Evolutionary conservation across 192 early-diverging fungal species (phyloP).

Genomic region (Lunasporangiospora selenospora): DNA sequence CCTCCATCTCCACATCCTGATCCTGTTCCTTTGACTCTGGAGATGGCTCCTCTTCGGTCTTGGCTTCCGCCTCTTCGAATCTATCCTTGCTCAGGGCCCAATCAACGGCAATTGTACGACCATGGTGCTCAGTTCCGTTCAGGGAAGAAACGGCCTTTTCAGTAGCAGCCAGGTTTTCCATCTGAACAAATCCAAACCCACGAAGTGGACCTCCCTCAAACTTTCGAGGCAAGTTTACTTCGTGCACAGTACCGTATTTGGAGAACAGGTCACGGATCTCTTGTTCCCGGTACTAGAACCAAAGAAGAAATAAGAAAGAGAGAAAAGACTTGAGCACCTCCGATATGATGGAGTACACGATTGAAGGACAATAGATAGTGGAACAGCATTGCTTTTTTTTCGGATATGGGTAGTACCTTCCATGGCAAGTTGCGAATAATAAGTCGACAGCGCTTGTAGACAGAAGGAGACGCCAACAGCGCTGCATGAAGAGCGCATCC

Average conservation of each 20-base stretch:
- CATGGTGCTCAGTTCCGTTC: constrained; percentile 73
- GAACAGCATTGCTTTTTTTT: not conserved
- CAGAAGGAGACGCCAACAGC: constrained; percentile 23
- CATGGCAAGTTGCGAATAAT: constrained; percentile 91
- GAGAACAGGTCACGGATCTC: constrained; percentile 73
- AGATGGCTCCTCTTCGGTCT: constrained; percentile 56
- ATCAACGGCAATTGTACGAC: constrained; percentile 83
- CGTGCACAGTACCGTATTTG: constrained; percentile 71
- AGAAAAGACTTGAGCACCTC: not conserved
- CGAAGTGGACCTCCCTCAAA: constrained; percentile 74
- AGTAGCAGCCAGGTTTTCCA: constrained; percentile 73
- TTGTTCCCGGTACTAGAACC: constrained; percentile 55
- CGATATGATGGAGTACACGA: not conserved
- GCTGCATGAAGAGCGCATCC: constrained; percentile 60
- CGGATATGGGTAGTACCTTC: constrained; percentile 46
- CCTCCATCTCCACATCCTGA: constrained; percentile 48
- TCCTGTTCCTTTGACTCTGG: constrained; percentile 47
- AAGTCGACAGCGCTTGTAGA: constrained; percentile 73
- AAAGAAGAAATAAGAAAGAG: not conserved
- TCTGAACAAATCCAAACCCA: constrained; percentile 94
- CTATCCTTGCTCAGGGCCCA: constrained; percentile 81
- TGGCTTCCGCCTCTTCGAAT: constrained; percentile 69
- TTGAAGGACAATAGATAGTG: not conserved
- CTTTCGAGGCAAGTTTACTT: constrained; percentile 78
- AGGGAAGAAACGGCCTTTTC: constrained; percentile 72